Conservation (phyloP, 306 rosid species). For the Cicer arietinum region DNA sequence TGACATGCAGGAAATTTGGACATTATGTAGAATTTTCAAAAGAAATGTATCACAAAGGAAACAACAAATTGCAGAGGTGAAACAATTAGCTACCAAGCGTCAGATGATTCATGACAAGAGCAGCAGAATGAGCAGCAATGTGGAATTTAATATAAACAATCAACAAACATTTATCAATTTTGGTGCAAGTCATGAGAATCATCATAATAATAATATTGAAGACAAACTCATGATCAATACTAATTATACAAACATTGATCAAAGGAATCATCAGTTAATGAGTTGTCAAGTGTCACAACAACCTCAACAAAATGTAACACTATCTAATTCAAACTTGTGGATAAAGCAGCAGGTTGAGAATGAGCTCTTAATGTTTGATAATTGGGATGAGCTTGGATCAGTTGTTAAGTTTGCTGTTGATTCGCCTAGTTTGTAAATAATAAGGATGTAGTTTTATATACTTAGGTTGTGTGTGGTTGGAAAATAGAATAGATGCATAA, state of each 20-base stretch:
- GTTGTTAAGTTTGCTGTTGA: conserved; percentile 66
- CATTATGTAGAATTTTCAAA: conserved; percentile 84
- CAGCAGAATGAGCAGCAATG: conserved; percentile 35
- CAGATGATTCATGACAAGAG: conserved; percentile 33
- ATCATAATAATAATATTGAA: conserved; percentile 32
- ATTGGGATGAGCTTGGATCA: conserved; percentile 90
- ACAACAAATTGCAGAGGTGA: conserved; percentile 57
- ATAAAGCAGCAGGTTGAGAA: background rate
- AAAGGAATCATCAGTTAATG: conserved; percentile 44
- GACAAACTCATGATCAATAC: conserved; percentile 48
- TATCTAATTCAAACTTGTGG: conserved; percentile 16
- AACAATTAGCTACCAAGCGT: conserved; percentile 49
- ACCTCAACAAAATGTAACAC: conserved; percentile 40
- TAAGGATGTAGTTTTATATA: background rate
- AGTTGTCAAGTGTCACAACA: conserved; percentile 41
- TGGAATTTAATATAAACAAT: conserved; percentile 47
- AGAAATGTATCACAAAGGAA: conserved; percentile 63
- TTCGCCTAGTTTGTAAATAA: conserved; percentile 40
- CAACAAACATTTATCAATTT: conserved; percentile 63
- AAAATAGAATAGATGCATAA: no score
- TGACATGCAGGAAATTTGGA: conserved; percentile 87
- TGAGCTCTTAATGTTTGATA: conserved; percentile 43
- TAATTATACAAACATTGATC: conserved; percentile 21
- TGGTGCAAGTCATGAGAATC: conserved; percentile 42
- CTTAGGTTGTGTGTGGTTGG: no score